Conservation (phyloP, 1,139 yeast species). For the Debaryomyces fabryi region DNA sequence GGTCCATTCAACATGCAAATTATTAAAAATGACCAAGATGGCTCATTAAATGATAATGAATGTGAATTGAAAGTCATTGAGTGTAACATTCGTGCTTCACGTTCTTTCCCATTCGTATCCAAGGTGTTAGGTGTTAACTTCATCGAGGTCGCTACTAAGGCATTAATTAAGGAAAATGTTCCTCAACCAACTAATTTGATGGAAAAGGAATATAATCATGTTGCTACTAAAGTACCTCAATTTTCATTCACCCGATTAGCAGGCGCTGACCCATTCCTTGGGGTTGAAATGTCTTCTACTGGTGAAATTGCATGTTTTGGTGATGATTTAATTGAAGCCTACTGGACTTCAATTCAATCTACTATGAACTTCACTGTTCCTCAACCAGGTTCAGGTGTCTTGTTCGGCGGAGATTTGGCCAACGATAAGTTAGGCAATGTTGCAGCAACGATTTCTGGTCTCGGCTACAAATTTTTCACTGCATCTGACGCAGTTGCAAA, state of each 20-base stretch:
- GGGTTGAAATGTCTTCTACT: conserved; percentile 98
- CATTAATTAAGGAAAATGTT: conserved; percentile 72
- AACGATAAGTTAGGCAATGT: conserved; percentile 73
- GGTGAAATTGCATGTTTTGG: conserved; percentile 99
- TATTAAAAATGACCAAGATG: conserved; percentile 63
- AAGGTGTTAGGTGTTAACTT: conserved; percentile 93
- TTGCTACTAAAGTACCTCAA: conserved; percentile 97
- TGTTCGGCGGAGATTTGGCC: conserved; percentile 90
- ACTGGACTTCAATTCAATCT: conserved; percentile 96
- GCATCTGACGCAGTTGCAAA: conserved; percentile 73
- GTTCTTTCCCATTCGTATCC: conserved; percentile 98
- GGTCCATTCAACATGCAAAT: conserved; percentile 99
- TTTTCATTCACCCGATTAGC: conserved; percentile 97
- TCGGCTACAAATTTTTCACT: conserved; percentile 82
- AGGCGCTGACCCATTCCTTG: conserved; percentile 98
- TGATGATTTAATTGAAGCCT: conserved; percentile 79
- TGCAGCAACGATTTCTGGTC: conserved; percentile 65
- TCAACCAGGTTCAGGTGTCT: conserved; percentile 81
- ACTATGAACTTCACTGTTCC: conserved; percentile 97
- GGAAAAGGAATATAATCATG: conserved; percentile 64
- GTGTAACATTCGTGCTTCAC: conserved; percentile 97
- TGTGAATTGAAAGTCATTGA: conserved; percentile 88
- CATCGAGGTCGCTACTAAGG: conserved; percentile 90
- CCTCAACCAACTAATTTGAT: conserved; percentile 73
- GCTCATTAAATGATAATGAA: conserved; percentile 49